Evolutionary conservation across 2,329 filamentous ascomycete species (phyloP).

Genomic region (Sporothrix euskadiensis): DNA sequence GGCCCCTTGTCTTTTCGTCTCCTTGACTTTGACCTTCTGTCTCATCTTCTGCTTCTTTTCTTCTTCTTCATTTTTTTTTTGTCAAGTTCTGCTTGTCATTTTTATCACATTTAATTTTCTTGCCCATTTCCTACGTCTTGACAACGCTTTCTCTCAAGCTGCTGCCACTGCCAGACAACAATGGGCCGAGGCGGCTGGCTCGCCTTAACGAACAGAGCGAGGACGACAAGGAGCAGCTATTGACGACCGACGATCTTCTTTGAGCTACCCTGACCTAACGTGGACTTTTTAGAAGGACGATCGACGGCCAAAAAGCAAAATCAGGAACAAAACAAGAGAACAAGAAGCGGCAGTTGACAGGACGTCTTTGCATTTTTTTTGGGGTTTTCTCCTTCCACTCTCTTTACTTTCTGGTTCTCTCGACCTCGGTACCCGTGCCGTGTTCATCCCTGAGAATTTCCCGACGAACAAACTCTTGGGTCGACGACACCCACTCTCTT

Average conservation of each 20-base stretch:
- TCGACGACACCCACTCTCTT: too few species aligned
- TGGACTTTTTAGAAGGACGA: not conserved
- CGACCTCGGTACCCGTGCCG: conserved; percentile 5
- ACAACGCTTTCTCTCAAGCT: not conserved
- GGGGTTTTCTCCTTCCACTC: not conserved
- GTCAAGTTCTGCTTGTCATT: not conserved
- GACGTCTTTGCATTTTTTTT: too few species aligned
- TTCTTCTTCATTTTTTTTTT: not conserved
- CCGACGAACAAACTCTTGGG: not conserved
- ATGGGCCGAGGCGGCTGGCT: conserved; percentile 3
- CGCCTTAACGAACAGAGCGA: not conserved
- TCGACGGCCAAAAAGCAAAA: not conserved
- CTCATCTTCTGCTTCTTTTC: not conserved
- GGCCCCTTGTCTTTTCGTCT: not conserved
- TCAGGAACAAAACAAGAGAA: not conserved
- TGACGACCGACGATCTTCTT: not conserved
- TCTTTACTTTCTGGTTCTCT: not conserved
- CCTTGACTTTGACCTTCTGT: not conserved
- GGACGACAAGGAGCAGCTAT: not conserved
- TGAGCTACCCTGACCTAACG: not conserved
- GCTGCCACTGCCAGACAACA: not conserved
- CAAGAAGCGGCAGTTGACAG: not conserved
- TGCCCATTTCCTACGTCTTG: not conserved
- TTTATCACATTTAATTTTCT: not conserved
- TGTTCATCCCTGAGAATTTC: not conserved